Evolutionary conservation across 2,329 filamentous ascomycete species (phyloP).

Genomic region (Cladobotryum protrusum): DNA sequence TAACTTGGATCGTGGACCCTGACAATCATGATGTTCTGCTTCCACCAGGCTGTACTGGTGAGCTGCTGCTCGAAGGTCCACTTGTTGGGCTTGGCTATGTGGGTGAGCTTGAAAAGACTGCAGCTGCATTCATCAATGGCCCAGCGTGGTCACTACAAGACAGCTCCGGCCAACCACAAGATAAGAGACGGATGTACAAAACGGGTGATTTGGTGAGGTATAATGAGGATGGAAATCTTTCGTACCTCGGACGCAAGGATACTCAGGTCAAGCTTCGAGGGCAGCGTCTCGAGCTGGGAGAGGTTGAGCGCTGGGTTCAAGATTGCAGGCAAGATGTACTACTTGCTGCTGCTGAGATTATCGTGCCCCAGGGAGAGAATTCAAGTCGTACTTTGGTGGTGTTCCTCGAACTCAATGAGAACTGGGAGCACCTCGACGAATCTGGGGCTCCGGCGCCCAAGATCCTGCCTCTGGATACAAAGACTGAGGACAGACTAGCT

Average conservation of each 20-base stretch:
- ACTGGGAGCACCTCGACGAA: neutral
- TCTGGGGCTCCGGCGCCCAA: neutral
- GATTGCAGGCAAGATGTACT: neutral
- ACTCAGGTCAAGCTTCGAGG: constrained; percentile 50
- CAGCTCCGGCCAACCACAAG: constrained; percentile 1
- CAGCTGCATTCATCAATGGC: neutral
- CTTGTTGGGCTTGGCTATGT: no score
- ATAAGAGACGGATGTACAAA: constrained; percentile 11
- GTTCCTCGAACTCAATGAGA: neutral
- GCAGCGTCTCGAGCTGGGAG: constrained; percentile 40
- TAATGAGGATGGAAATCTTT: neutral
- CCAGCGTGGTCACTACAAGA: neutral
- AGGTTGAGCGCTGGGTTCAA: constrained; percentile 9
- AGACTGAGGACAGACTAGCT: neutral
- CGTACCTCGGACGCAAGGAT: constrained; percentile 34
- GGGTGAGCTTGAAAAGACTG: neutral
- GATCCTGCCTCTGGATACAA: neutral
- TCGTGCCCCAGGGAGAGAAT: neutral
- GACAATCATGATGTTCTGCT: no score
- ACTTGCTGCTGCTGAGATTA: neutral
- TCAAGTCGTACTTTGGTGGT: neutral
- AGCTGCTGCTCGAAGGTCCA: no score
- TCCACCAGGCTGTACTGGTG: no score
- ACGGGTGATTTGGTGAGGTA: neutral
- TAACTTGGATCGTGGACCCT: no score